Evolutionary conservation across 495 filamentous ascomycete species (phyloP).

Genomic region (Cladorrhinum samala): DNA sequence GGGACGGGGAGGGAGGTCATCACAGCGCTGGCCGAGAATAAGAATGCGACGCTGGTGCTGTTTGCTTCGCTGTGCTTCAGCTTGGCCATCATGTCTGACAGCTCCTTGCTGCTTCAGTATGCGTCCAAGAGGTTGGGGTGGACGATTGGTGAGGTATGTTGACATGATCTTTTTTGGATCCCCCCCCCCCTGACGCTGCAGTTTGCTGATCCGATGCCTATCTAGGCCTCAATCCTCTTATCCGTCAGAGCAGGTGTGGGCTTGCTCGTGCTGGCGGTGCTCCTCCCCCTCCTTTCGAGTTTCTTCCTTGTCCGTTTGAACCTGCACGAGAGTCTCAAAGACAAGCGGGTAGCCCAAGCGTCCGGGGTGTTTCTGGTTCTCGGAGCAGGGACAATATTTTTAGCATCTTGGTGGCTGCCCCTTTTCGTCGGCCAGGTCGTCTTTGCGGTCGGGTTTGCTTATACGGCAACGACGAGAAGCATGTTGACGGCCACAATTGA

Average conservation of each 20-base stretch:
- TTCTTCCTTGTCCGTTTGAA: conserved; percentile 26
- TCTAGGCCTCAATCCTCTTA: conserved; percentile 46
- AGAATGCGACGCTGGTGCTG: background rate
- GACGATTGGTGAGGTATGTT: conserved; percentile 29
- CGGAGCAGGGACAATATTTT: conserved; percentile 31
- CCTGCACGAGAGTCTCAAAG: conserved; percentile 33
- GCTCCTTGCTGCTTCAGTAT: conserved; percentile 41
- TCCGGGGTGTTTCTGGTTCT: conserved; percentile 40
- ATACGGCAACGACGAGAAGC: conserved; percentile 25
- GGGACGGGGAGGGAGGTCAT: background rate
- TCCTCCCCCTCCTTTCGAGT: conserved; percentile 39
- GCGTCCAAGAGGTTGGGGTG: conserved; percentile 49
- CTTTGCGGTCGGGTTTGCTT: conserved; percentile 14
- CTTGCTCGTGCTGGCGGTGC: conserved; percentile 41
- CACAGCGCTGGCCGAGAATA: background rate
- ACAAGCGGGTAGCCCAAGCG: conserved; percentile 43
- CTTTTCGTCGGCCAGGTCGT: conserved; percentile 15
- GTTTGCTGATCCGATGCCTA: too few relatives aligned
- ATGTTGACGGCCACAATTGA: conserved; percentile 49
- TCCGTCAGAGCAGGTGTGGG: conserved; percentile 44
- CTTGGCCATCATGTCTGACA: conserved; percentile 7
- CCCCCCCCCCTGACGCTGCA: conserved; percentile 10
- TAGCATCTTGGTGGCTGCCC: conserved; percentile 8
- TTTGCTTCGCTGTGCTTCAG: conserved; percentile 1
- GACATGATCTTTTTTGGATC: background rate